phyloP scores from a whole-genome alignment of 1,139 yeast genomes.

The Geotrichum aggregatum region DNA sequence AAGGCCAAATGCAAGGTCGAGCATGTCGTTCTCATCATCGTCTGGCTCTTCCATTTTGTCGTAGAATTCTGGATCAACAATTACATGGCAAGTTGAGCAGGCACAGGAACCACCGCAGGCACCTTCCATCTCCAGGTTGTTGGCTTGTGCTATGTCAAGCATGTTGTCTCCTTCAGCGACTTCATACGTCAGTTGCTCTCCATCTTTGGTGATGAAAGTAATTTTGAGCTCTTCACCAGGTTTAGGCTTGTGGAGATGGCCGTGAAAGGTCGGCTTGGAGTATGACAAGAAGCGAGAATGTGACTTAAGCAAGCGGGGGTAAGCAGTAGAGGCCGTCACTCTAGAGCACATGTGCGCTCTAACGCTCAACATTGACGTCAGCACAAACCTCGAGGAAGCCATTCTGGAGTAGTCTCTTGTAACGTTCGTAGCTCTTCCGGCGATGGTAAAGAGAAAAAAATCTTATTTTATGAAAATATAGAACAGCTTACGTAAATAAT shows the following conservation, averaged over 20 bases:
- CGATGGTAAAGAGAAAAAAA: no score
- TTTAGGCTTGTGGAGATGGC: slow-evolving; percentile 83
- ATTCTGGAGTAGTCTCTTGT: background rate
- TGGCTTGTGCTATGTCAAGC: slow-evolving; percentile 90
- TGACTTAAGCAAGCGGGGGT: no score
- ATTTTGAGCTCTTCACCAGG: slow-evolving; percentile 90
- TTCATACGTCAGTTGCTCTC: slow-evolving; percentile 72
- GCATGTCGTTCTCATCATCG: slow-evolving; percentile 97
- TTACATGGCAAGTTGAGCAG: slow-evolving; percentile 94
- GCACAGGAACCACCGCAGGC: slow-evolving; percentile 99
- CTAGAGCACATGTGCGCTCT: background rate
- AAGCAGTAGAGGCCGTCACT: background rate
- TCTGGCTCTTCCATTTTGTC: slow-evolving; percentile 91
- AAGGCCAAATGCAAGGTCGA: slow-evolving; percentile 92
- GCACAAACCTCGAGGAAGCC: background rate
- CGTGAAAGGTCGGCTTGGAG: slow-evolving; percentile 47
- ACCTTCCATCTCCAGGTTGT: slow-evolving; percentile 93
- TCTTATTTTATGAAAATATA: background rate
- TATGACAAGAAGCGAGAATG: slow-evolving; percentile 5
- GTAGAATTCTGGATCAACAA: slow-evolving; percentile 90
- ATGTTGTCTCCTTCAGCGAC: slow-evolving; percentile 91
- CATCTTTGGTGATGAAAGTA: slow-evolving; percentile 89
- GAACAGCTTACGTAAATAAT: background rate
- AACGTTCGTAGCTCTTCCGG: no score
- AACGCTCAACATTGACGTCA: background rate